Base-by-base conservation (phyloP, 2,329 filamentous ascomycete genomes). In the Trichoderma sp. region DNA sequence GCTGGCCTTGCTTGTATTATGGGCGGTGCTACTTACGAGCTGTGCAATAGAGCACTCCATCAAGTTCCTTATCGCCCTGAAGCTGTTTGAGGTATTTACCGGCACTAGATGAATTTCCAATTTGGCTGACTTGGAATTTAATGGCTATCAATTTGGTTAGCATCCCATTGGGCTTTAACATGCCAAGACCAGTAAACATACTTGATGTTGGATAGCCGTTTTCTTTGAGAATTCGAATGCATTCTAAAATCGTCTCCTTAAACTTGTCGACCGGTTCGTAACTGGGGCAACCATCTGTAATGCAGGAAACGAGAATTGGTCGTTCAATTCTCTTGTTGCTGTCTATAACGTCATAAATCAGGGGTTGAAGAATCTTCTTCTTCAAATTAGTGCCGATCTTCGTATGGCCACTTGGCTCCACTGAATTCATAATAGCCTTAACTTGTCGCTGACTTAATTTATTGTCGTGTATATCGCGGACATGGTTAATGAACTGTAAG, bases 61-160 rank as follows among this genome's bases (percentile, higher is more conserved):
- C 16, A 5, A 69, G 64, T 2, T 18, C 4, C 0, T 7, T 1
- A 8, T 69, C 68, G 1, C 26, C 16, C 1, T 24, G 16, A 8
- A 69, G 68, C 13, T 59, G 7, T 10, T 58, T 18, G 1, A 69
- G 58, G 26, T 63, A 69, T 7, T 14, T 6, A 13, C 39, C 28
- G 14, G 63, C 61, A 7, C 24, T 32, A 1, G n/a, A 18, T 14
- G 66, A 64, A 21, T 69, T 60, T 2, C 68, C 68, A 30, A 69
- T 58, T 21, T 69, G 68, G 4, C 63, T 59, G 7, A 69, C 46
- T 34, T 69, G 68, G 28, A 69, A 69, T 5, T 51, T 58, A 26
- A 69, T 28, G 11, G 51, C 68, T 69, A 10, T 26, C 6, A 24
- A 8, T 0, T 18, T 4, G 4, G 21, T 61, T 28, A 61, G 59